Base-by-base conservation (phyloP, 1,284 basidiomycete genomes). In the Boletus sp. region DNA sequence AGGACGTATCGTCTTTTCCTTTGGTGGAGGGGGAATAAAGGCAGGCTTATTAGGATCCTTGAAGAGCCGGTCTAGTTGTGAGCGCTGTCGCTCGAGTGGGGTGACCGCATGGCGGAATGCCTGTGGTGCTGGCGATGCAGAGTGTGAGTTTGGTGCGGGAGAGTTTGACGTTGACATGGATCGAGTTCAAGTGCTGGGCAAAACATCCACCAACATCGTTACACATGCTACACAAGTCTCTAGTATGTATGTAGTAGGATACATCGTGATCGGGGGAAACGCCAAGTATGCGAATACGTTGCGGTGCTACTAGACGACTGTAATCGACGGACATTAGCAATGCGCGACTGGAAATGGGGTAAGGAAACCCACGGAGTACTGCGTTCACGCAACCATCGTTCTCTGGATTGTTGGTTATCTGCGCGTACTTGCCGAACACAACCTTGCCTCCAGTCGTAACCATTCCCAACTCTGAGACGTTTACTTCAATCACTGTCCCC, bases 381-480 rank as follows among this genome's bases (percentile, higher is more conserved):
- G 91, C 87, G 65, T 96, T 95, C 66, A 96, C 88, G 66, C 92
- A 95, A n/a, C 94, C 94, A 62, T 96, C 94, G 58, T 94, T 91
- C 72, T 96, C 93, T 26, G 92, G 92, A 68, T 94, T 94, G 73
- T 96, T 95, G 40, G 93, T 97, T 60, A 98, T 82, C 67, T 99
- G 95, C 1, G 94, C 94, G 61, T 96, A 97, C 72, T 97, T 93
- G 66, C 86, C 85, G 59, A 90, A 88, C 20, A 89, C 88, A 33
- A 88, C 83, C 69, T 99, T 99, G 57, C 96, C 96, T 46, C 95
- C 94, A 2, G 96, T 89, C n/a, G 96, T 99, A 46, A 99, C 96
- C 82, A 99, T 88, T 56, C 96, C 96, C 51, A 97, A 73, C 69
- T 98, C 94, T 42, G 90, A 93, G 16, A 95, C 95, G 65, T 99